These are phyloP conservation scores for Hypoxylon subgilvum DNA, from an alignment of 495 filamentous ascomycete species.

Conservation along the genomic window DNA sequence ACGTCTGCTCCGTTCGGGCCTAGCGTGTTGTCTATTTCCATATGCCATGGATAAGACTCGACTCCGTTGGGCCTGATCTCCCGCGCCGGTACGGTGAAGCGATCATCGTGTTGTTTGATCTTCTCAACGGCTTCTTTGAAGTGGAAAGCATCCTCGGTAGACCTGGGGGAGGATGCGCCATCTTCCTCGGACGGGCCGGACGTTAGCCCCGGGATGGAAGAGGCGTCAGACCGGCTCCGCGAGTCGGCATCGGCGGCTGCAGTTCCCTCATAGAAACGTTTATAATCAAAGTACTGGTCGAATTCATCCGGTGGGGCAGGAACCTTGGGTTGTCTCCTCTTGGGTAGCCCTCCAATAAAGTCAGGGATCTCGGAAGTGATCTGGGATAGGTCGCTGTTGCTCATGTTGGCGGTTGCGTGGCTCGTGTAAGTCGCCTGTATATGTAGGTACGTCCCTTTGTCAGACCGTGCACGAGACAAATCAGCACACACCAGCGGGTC, in stretches of 20 bases:
- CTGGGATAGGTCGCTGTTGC: constrained; percentile 42
- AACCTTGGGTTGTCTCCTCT: constrained; percentile 32
- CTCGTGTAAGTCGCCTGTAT: constrained; percentile 46
- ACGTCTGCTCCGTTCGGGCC: constrained; percentile 28
- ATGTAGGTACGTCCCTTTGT: constrained; percentile 46
- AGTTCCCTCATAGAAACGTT: constrained; percentile 38
- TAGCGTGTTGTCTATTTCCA: constrained; percentile 40
- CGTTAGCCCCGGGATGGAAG: constrained; percentile 43
- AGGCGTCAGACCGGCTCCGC: constrained; percentile 44
- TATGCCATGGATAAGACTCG: constrained; percentile 41
- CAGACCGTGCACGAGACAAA: constrained; percentile 48
- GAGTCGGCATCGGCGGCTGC: constrained; percentile 41
- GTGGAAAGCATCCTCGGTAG: constrained; percentile 40
- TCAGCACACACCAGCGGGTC: constrained; percentile 46
- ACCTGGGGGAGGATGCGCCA: constrained; percentile 41
- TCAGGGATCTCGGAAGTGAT: constrained; percentile 42
- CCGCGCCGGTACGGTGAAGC: constrained; percentile 40
- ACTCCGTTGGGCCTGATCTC: constrained; percentile 43
- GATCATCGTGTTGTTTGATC: constrained; percentile 44
- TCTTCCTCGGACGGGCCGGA: constrained; percentile 45
- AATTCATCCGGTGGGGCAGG: constrained; percentile 41
- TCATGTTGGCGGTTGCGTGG: constrained; percentile 45
- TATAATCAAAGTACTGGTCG: constrained; percentile 44
- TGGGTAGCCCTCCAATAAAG: constrained; percentile 42
- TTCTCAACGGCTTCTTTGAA: constrained; percentile 41